These are phyloP conservation scores for Emergomyces pasteurianus DNA, from an alignment of 2,329 filamentous ascomycete species.

Conservation along the genomic window DNA sequence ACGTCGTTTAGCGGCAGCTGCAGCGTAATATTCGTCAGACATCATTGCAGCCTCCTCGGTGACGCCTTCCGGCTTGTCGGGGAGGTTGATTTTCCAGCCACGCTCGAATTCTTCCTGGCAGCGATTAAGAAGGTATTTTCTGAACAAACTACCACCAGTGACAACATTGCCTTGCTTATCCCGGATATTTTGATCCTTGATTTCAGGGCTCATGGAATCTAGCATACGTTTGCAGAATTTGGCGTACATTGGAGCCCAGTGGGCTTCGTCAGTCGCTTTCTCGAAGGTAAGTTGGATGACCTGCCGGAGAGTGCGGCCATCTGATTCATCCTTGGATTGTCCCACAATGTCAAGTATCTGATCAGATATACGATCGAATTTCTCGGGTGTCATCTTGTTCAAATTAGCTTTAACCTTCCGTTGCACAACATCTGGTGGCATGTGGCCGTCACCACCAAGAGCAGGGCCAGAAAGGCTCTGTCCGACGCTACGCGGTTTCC, in stretches of 20 bases:
- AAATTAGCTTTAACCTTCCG: constrained; percentile 96
- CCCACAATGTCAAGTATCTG: constrained; percentile 86
- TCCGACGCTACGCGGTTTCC: constrained; percentile 72
- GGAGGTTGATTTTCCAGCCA: constrained; percentile 85
- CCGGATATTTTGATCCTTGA: constrained; percentile 87
- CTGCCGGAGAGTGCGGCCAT: constrained; percentile 88
- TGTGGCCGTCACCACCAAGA: constrained; percentile 44
- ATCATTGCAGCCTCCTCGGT: constrained; percentile 66
- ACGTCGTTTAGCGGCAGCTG: constrained; percentile 87
- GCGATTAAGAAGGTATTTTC: constrained; percentile 95
- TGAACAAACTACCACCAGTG: constrained; percentile 85
- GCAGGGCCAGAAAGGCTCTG: constrained; percentile 35
- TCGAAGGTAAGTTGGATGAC: constrained; percentile 99
- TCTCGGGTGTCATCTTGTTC: constrained; percentile 99
- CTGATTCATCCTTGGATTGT: constrained; percentile 89
- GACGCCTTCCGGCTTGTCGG: constrained; percentile 61
- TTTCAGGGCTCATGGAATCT: constrained; percentile 85
- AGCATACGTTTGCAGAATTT: constrained; percentile 98
- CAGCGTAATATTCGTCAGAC: constrained; percentile 92
- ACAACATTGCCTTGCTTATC: constrained; percentile 85
- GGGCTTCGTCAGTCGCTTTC: constrained; percentile 95
- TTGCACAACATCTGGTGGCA: constrained; percentile 89
- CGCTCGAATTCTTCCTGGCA: constrained; percentile 99
- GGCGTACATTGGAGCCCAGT: constrained; percentile 98
- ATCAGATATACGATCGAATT: constrained; percentile 89